Base-by-base conservation (phyloP, 148 eudicot species). In the Spergularia marina region DNA sequence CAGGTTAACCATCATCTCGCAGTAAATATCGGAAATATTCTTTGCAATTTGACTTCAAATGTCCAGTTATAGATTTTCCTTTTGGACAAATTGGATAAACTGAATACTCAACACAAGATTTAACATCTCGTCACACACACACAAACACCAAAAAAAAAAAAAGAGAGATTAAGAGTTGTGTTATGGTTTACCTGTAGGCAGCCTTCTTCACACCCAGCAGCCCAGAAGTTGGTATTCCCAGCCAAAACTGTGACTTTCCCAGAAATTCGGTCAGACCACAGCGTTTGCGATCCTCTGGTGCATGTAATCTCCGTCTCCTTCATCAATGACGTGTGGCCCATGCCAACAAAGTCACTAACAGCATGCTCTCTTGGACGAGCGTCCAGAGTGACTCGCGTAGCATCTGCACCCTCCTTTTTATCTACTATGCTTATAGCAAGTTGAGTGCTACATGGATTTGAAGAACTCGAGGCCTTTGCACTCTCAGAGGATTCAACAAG, bases 141-240 rank as follows among this genome's bases (percentile, higher is more conserved):
- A 55, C 60, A 57, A 68, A 53, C 65, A 54, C 14, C 15, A 44
- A 30, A 18, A 21, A 44, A 17, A 0, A 13, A 39, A 79, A n/a
- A n/a, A 12, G 25, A 56, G 23, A 14, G 59, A 78, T 23, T 23
- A 30, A 30, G 36, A 3, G 36, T 30, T 30, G 25, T 47, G 57
- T 20, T 58, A 5, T 14, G 70, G 74, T 79, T 73, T 77, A 95
- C 98, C 99, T 95, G 99, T 40, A 95, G 83, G 73, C 88, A 90
- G 65, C 99, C 99, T 83, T 91, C 97, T 79, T 94, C 98, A 82
- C 93, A 90, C 30, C 97, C 98, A 71, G 89, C 97, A 59, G 89
- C 96, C 98, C 97, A 94, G 53, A 94, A 90, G 83, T 91, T 91
- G 67, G 92, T 86, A 89, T 94, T 94, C 59, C 97, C 98, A 68